Evolutionary conservation across 257 asterid species (phyloP), one percentile per base, ranked within the genome.

Genomic region (Agastache rugosa): DNA sequence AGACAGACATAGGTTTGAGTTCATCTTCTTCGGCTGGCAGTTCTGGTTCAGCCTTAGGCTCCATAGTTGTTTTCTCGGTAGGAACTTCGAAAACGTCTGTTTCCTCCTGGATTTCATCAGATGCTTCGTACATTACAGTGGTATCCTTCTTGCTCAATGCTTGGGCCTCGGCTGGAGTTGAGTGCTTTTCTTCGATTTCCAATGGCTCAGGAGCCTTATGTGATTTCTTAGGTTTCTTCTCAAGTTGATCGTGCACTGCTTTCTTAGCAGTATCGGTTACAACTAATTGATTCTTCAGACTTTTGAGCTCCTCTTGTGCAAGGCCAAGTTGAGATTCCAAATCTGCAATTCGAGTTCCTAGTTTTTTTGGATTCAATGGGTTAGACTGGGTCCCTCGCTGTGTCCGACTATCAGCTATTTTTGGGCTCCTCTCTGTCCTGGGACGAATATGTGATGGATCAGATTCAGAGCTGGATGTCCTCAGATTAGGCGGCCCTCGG

Each of bases 321-420:
- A 88, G 93, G 75, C 96, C 97, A 48, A 94, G 98, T 75, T 90
- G 99, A 45, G 96, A 90, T 67, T 94, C 99, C 89, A 95, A 83
- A 80, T 89, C 95, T 1, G 97, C 96, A 77, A 95, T 95, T 59
- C 97, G 86, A 1, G 96, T 85, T 8, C 98, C 96, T 5, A 94
- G 96, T 79, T 90, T 94, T 91, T 84, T 94, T 16, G 83, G 92
- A 72, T 81, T 85, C 74, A 72, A 35, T 0, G 93, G 85, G 19
- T 89, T 84, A 23, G 93, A 76, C 45, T 85, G 94, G 4, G 90
- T 10, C 5, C 87, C 81, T 11, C 91, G 80, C 17, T 93, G 92
- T 1, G 97, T 77, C 61, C 89, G 87, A 2, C 85, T 85, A 0
- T 85, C 92, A 16, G 86, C 72, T 29, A 86, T 76, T 77, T 81